Evolutionary conservation across 73 alveolate species (phyloP), one percentile per base, ranked within the genome.

Genomic region (Effrenium voratum): DNA sequence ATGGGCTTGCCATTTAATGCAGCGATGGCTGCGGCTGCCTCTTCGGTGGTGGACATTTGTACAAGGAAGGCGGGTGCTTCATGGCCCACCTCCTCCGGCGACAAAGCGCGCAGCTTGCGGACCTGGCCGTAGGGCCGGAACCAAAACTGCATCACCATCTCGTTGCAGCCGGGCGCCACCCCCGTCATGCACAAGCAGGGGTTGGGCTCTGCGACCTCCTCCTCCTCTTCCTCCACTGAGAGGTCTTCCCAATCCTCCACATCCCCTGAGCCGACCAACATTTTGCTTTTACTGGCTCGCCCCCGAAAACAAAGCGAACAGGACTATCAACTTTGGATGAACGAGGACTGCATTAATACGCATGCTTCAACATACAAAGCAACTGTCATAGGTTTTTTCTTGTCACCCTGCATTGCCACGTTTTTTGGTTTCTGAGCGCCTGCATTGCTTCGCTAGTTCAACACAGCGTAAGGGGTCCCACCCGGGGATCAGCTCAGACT

Each of bases 61-160:
- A 82, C 92, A 47, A 82, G 49, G 92, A 49, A 82, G 75, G 87
- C 87, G 1, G 63, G 59, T 41, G 19, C 16, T 24, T 10, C 77
- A 30, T 63, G 41, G 49, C 43, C 26, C 36, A 63, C 40, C 45
- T 83, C 93, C 2, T 52, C 49, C 26, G 77, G 5, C 26, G 76
- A 47, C 80, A 84, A 38, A 43, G 95, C 50, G 3, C 95, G 95
- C 70, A 87, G 83, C 2, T 63, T 68, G 2, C 22, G 83, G 38
- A 87, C 95, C 41, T 44, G 84, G 49, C 95, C 95, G 47, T 87
- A n/a, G 57, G 95, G 95, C 75, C 36, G 40, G 84, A 87, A 87
- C 95, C 95, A 87, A 47, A 87, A 43, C 92, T 82, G 95, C 95
- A 87, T 87, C 46, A 87, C 95, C 95, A 87, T 87, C 47, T 87